Conservation (phyloP, 2,329 filamentous ascomycete genomes). For the Periconia sp. region DNA sequence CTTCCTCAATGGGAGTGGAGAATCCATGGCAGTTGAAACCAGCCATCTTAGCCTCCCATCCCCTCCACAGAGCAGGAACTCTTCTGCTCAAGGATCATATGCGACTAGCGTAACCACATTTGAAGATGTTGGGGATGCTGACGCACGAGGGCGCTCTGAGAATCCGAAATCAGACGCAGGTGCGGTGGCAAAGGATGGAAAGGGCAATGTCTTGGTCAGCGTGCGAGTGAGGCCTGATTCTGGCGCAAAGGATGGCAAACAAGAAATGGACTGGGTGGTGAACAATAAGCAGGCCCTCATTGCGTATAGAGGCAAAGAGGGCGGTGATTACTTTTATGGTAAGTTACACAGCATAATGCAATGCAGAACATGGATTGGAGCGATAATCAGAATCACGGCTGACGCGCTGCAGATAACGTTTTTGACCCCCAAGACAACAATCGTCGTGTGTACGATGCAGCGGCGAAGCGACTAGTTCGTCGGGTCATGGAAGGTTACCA, state of each 20-base stretch:
- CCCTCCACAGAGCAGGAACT: constrained; percentile 84
- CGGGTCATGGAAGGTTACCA: constrained; percentile 99
- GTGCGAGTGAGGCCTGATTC: constrained; percentile 88
- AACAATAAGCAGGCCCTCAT: constrained; percentile 82
- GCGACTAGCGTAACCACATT: constrained; percentile 85
- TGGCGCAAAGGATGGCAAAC: constrained; percentile 61
- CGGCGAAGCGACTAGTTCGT: constrained; percentile 88
- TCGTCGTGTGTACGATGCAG: constrained; percentile 89
- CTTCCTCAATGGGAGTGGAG: constrained; percentile 75
- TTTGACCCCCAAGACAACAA: constrained; percentile 95
- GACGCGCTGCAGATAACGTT: constrained; percentile 74
- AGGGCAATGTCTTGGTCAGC: constrained; percentile 95
- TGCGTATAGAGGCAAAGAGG: constrained; percentile 83
- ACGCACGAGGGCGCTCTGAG: constrained; percentile 52
- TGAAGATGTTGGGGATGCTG: constrained; percentile 73
- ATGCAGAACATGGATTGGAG: constrained; percentile 17
- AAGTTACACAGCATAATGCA: constrained; percentile 54
- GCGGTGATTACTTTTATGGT: constrained; percentile 92
- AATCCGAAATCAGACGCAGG: constrained; percentile 31
- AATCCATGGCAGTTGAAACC: constrained; percentile 70
- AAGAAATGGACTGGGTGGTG: constrained; percentile 87
- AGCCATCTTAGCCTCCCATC: constrained; percentile 74
- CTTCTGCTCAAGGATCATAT: constrained; percentile 89
- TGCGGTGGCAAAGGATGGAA: constrained; percentile 64
- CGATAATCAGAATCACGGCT: constrained; percentile 8